Percentiles rank a stretch among this genome's conserved stretches.
phyloP scores from a whole-genome alignment of 1,284 basidiomycete genomes.

The Naganishia liquefaciens region DNA sequence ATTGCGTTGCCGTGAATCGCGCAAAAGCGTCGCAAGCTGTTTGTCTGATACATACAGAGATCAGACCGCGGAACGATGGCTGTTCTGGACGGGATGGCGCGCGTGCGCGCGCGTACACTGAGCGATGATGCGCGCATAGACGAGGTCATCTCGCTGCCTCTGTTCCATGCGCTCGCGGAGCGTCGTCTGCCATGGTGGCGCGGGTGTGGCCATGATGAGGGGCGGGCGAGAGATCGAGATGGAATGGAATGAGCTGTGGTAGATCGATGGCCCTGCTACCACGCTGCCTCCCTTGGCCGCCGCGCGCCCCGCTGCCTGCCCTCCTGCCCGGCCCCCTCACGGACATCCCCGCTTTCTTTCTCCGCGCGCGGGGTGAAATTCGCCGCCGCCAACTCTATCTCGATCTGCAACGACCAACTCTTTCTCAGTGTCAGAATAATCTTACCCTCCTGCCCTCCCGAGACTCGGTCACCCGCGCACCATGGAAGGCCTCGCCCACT shows the following conservation, averaged over 20 bases:
- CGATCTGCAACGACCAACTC: background rate
- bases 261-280: too few species aligned
- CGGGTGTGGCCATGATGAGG: background rate
- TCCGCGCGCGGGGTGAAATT: too few species aligned
- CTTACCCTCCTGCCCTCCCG: background rate
- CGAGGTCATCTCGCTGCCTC: conserved; percentile 17
- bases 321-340: background rate
- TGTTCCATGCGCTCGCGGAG: conserved; percentile 25
- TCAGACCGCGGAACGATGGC: background rate
- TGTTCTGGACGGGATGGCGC: too few species aligned
- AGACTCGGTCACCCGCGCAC: background rate
- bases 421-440: background rate
- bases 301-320: too few species aligned
- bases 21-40: conserved; percentile 21
- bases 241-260: too few species aligned
- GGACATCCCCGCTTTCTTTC: conserved; percentile 2
- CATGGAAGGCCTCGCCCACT: conserved; percentile 27
- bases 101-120: conserved; percentile 21
- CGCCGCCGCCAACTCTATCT: conserved; percentile 26
- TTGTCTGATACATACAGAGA: conserved; percentile 4
- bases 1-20: conserved; percentile 27
- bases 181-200: conserved; percentile 17
- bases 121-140: conserved; percentile 18
- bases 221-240: background rate
- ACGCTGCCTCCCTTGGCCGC: too few species aligned